Base-by-base conservation (phyloP, 2,329 filamentous ascomycete species). In the Trichoderma arundinaceum region DNA sequence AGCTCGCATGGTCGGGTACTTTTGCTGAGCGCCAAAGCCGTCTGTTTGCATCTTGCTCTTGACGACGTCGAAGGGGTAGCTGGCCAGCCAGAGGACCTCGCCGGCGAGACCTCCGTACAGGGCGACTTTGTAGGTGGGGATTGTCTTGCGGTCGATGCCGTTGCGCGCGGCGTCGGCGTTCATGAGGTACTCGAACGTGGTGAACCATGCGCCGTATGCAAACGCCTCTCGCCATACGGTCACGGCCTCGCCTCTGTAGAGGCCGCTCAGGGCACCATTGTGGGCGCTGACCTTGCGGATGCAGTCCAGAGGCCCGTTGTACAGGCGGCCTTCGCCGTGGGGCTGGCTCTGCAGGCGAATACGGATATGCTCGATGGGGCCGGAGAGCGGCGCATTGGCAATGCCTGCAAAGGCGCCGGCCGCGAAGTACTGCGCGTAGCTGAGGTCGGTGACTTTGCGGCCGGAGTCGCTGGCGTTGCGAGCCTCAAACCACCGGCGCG, bases 21-120 rank as follows among this genome's bases (percentile, higher is more conserved):
- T 85, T 82, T 89, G 88, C 69, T 85, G 80, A 56, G 77, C 68
- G 4, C 92, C 92, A 75, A 97, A 95, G 0, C 92, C 94, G 80
- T 99, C 95, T 66, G 90, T 97, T 86, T 99, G 95, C 94, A 98
- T 97, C 87, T 97, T 98, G 80, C 92, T 97, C 90, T 99, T 99
- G 80, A 99, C 81, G 33, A 99, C 94, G 79, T 99, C 95, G 70
- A 99, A 90, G 22, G 95, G 95, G 80, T 99, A 99, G 75, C 92
- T 96, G 41, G 86, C 85, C 64, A 99, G 82, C 95, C 95, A 99
- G 65, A 99, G 85, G 60, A 89, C 92, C 83, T 99, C 95, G 71
- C 95, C 95, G 0, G 95, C 95, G 46, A 99, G 79, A 51, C 95
- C 95, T 69, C 95, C 95, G 77, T 98, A 99, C 12, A 92, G 81